A percentile compares a stretch with the other conserved stretches of the same genome.
Evolutionary conservation across 2,329 filamentous ascomycete species (phyloP).

Genomic region (Hypoxylon sp.): DNA sequence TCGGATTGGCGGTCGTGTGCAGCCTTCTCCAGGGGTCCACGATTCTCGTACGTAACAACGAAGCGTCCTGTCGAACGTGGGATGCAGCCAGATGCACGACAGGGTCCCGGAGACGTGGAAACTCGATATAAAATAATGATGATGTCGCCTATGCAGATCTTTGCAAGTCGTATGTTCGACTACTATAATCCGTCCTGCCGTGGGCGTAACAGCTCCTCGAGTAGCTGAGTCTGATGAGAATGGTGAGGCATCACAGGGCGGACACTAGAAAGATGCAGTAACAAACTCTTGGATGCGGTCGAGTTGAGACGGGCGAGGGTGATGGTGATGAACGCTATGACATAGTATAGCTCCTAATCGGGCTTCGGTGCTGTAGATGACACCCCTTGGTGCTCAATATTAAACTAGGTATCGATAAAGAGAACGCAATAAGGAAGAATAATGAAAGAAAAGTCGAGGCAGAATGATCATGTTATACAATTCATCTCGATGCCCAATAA

Average conservation of each 20-base stretch:
- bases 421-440: constrained; percentile 19
- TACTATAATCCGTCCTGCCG: constrained; percentile 31
- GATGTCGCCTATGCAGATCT: constrained; percentile 46
- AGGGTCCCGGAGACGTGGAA: constrained; percentile 49
- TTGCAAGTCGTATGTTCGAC: constrained; percentile 17
- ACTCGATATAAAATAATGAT: constrained; percentile 37
- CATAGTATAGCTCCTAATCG: constrained; percentile 16
- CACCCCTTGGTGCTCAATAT: constrained; percentile 5
- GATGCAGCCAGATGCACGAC: constrained; percentile 46
- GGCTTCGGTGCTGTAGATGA: constrained; percentile 10
- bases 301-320: constrained; percentile 14
- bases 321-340: constrained; percentile 28
- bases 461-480: constrained; percentile 37
- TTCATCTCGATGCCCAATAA: constrained; percentile 31
- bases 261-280: constrained; percentile 21
- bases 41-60: constrained; percentile 53
- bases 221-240: constrained; percentile 38
- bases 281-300: constrained; percentile 24
- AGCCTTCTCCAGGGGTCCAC: constrained; percentile 39
- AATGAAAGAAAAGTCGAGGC: constrained; percentile 22
- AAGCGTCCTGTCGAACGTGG: constrained; percentile 36
- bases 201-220: constrained; percentile 38
- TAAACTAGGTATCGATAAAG: constrained; percentile 28
- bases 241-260: constrained; percentile 37
- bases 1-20: constrained; percentile 41